phyloP scores from a whole-genome alignment of 768 basidiomycete species.

The Cystoderma amianthinum region DNA sequence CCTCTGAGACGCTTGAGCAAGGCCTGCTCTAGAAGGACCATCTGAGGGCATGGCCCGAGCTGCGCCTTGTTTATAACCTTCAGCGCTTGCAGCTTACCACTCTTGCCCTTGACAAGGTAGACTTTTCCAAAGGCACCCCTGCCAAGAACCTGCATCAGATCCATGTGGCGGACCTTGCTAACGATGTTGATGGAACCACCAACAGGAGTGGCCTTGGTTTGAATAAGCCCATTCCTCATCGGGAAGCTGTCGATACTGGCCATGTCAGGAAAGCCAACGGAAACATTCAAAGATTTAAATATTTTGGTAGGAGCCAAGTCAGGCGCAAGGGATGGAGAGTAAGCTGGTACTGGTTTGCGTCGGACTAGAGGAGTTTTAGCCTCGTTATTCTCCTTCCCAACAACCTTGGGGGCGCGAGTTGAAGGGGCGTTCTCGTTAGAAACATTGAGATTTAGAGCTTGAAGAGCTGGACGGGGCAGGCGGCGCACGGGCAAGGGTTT shows the following conservation, averaged over 20 bases:
- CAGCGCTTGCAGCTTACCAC: conserved; percentile 5
- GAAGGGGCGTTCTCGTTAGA: background rate
- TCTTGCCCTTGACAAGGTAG: conserved; percentile 5
- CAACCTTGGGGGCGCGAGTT: background rate
- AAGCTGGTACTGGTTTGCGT: conserved; percentile 9
- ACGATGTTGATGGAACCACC: background rate
- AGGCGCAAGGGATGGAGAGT: background rate
- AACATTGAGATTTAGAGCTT: background rate
- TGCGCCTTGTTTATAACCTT: conserved; percentile 10
- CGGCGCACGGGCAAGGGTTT: background rate
- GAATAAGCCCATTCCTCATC: background rate
- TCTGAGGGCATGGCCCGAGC: conserved; percentile 3
- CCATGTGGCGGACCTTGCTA: background rate
- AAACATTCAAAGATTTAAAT: background rate
- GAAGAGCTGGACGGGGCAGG: background rate
- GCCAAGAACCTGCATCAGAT: conserved; percentile 4
- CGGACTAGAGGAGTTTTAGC: conserved; percentile 3
- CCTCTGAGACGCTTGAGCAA: conserved; percentile 9
- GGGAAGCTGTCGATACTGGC: background rate
- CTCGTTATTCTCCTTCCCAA: conserved; percentile 4
- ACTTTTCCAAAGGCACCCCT: conserved; percentile 11
- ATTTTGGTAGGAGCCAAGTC: background rate
- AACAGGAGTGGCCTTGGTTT: background rate
- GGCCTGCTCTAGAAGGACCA: conserved; percentile 10
- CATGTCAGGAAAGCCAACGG: background rate